These are phyloP conservation scores for Cyclotella kingstonii DNA, from an alignment of 108 stramenopile genomes.

Conservation along the genomic window DNA sequence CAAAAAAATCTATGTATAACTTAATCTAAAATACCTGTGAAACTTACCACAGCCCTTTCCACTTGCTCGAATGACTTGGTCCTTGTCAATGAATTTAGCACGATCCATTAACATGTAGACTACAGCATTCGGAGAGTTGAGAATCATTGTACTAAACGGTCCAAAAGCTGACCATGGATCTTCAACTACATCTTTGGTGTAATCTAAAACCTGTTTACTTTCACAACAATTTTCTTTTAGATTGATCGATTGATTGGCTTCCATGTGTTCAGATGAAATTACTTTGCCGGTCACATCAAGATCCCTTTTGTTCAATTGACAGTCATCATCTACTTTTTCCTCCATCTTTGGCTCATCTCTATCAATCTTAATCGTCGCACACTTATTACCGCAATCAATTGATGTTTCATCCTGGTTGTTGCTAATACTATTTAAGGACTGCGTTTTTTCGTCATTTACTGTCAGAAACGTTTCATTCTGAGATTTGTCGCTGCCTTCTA, in stretches of 20 bases:
- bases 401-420: no score
- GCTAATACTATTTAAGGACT: no score
- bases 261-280: background rate
- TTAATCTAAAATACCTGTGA: background rate
- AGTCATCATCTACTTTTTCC: background rate
- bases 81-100: conserved; percentile 67
- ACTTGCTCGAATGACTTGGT: conserved; percentile 50
- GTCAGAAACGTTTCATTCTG: no score
- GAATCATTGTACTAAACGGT: conserved; percentile 48
- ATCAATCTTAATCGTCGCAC: no score
- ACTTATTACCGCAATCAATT: no score
- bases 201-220: background rate
- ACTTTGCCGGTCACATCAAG: background rate
- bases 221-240: conserved; percentile 2
- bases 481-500: no score
- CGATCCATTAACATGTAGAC: conserved; percentile 66
- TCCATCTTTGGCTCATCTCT: no score
- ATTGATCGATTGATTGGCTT: background rate
- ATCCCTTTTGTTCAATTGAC: background rate
- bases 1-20: background rate
- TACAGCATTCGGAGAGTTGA: conserved; percentile 19
- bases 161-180: conserved; percentile 72
- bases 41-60: conserved; percentile 73
- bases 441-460: no score
- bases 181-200: conserved; percentile 14